A percentile compares a stretch with the other conserved stretches of the same genome.
These are phyloP conservation scores for Xerocomellus chrysenteron DNA, from an alignment of 768 basidiomycete species.

Conservation along the genomic window DNA sequence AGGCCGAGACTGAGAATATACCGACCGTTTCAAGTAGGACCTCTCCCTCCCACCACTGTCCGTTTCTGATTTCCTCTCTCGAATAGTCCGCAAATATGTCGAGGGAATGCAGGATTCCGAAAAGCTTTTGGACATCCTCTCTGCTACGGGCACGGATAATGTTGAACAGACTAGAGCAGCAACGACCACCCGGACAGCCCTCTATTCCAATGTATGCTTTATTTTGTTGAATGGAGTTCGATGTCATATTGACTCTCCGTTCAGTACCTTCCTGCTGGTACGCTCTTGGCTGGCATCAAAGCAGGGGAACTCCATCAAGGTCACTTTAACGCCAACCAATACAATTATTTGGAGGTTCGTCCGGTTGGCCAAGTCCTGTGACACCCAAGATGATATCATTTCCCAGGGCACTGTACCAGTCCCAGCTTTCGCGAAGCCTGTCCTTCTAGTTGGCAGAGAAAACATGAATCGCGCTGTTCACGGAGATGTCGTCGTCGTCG, in stretches of 20 bases:
- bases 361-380: neutral
- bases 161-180: constrained; percentile 62
- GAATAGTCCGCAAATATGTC: constrained; percentile 74
- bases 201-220: constrained; percentile 71
- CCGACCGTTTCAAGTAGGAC: constrained; percentile 57
- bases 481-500: constrained; percentile 89
- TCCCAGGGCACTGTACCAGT: constrained; percentile 77
- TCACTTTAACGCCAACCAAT: constrained; percentile 91
- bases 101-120: constrained; percentile 65
- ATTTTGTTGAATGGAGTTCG: neutral
- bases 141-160: constrained; percentile 60
- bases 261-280: constrained; percentile 77
- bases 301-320: constrained; percentile 85
- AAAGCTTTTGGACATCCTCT: constrained; percentile 78
- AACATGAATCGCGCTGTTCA: constrained; percentile 96
- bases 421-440: constrained; percentile 68
- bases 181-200: constrained; percentile 50
- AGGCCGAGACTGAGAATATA: constrained; percentile 67
- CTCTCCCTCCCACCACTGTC: neutral
- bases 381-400: neutral
- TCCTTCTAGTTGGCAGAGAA: constrained; percentile 84
- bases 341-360: constrained; percentile 90
- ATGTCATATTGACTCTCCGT: neutral
- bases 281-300: constrained; percentile 80
- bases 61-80: neutral